Conservation (phyloP, 768 basidiomycete species). For the Tricholoma hemisulphureum region DNA sequence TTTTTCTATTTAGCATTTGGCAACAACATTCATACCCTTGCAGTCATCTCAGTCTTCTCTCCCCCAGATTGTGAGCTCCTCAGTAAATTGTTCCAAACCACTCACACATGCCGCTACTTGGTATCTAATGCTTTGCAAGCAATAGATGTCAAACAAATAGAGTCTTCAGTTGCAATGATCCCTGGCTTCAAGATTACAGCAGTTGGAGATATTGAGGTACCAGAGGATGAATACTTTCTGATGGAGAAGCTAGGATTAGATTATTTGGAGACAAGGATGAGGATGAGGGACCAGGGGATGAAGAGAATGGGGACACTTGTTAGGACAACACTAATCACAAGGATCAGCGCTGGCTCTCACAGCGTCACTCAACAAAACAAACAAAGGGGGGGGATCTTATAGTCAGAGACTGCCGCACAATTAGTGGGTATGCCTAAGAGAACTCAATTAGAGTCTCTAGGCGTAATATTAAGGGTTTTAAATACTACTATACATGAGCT, state of each 20-base stretch:
- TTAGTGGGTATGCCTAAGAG: too few relatives aligned
- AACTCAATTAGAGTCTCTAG: too few relatives aligned
- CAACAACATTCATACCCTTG: slow-evolving; percentile 3
- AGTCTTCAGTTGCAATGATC: neutral
- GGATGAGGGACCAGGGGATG: too few relatives aligned
- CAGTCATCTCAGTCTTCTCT: slow-evolving; percentile 7
- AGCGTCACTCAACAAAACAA: too few relatives aligned
- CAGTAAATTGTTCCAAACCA: neutral
- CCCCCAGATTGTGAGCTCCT: neutral
- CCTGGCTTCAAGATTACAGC: neutral
- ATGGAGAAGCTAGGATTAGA: neutral
- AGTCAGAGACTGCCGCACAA: too few relatives aligned
- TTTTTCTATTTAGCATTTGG: slow-evolving; percentile 1
- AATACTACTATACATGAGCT: too few relatives aligned
- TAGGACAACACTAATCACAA: too few relatives aligned
- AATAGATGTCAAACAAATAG: neutral
- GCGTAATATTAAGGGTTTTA: too few relatives aligned
- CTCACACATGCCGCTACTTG: neutral
- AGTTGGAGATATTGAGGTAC: neutral
- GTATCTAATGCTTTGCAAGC: neutral
- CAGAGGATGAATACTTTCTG: neutral
- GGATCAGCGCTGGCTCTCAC: too few relatives aligned
- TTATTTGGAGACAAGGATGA: neutral
- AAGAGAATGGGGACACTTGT: too few relatives aligned
- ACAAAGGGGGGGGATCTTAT: too few relatives aligned